Evolutionary conservation across 208 protist genomes (phyloP), one percentile per base, ranked within the genome.

Genomic region (Zelonia costaricensis): DNA sequence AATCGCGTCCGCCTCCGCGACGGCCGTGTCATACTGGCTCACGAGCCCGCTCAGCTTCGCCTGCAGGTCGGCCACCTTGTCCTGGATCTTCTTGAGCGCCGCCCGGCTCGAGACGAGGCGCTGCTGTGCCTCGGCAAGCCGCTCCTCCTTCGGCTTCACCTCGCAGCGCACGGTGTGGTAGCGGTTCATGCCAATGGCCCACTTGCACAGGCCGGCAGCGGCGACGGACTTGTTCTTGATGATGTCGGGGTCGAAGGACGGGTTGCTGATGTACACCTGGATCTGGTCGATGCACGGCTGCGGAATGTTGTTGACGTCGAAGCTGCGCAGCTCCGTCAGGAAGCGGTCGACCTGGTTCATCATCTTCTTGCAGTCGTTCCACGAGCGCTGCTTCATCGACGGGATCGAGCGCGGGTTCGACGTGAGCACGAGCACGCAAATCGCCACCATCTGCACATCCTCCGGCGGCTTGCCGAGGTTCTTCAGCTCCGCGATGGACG

Each of bases 311-410:
- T 98, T 94, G 40, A 91, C 89, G 80, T 99, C 97, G 69, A 98
- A 99, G 49, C 70, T 80, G 31, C 91, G 73, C 46, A 99, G 75
- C 45, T 96, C 83, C 15, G 92, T 74, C 20, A 99, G 78, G 77
- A 99, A 99, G 59, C 91, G 76, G 70, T 92, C 84, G 28, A 98
- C 94, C 57, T 97, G 87, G 73, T 88, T 93, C 97, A 99, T 99
- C 84, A 98, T 95, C 59, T 96, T 98, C 84, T 99, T 99, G 62
- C 92, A 97, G 30, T 94, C 85, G 36, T 94, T 94, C 98, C 98
- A 99, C 28, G 78, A 85, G 23, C 94, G 69, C 69, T 97, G 88
- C 69, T 97, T 98, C 68, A 87, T 73, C 42, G 73, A 76, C 23
- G 92, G 95, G 56, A 97, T 91, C 43, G 90, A 76, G 38, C 86